Conservation (phyloP, 2,329 filamentous ascomycete species). For the Emydomyces testavorans region DNA sequence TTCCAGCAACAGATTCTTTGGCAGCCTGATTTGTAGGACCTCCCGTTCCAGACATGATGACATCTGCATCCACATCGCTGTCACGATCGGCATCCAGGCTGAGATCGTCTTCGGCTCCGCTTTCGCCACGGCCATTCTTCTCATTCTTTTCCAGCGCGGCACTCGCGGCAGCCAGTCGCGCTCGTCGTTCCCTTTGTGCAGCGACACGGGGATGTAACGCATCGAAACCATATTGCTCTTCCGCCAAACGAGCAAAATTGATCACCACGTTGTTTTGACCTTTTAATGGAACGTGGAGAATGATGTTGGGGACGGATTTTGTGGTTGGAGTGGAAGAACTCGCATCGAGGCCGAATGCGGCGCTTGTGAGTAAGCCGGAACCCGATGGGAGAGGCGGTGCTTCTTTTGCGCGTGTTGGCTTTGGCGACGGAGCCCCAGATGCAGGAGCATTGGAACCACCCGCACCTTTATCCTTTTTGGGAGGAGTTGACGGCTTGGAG, state of each 20-base stretch:
- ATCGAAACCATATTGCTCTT: conserved; percentile 88
- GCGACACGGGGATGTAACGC: conserved; percentile 84
- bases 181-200: conserved; percentile 74
- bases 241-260: conserved; percentile 88
- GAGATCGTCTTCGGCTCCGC: conserved; percentile 65
- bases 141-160: conserved; percentile 69
- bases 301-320: conserved; percentile 58
- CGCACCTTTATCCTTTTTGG: conserved; percentile 33
- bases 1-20: conserved; percentile 30
- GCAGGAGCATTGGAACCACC: conserved; percentile 38
- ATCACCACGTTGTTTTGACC: conserved; percentile 81
- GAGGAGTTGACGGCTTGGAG: conserved; percentile 16
- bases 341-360: conserved; percentile 45
- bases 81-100: conserved; percentile 79
- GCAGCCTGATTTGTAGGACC: conserved; percentile 48
- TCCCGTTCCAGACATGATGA: conserved; percentile 32
- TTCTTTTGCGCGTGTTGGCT: conserved; percentile 46
- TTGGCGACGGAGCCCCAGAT: conserved; percentile 45
- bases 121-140: conserved; percentile 60
- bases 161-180: conserved; percentile 78
- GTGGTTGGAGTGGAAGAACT: conserved; percentile 35
- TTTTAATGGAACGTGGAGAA: conserved; percentile 68
- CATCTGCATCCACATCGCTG: conserved; percentile 42
- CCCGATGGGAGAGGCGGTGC: conserved; percentile 47
- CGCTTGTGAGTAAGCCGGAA: conserved; percentile 52